Evolutionary conservation across 2,329 filamentous ascomycete genomes (phyloP).

Genomic region (Xylaria sp.): DNA sequence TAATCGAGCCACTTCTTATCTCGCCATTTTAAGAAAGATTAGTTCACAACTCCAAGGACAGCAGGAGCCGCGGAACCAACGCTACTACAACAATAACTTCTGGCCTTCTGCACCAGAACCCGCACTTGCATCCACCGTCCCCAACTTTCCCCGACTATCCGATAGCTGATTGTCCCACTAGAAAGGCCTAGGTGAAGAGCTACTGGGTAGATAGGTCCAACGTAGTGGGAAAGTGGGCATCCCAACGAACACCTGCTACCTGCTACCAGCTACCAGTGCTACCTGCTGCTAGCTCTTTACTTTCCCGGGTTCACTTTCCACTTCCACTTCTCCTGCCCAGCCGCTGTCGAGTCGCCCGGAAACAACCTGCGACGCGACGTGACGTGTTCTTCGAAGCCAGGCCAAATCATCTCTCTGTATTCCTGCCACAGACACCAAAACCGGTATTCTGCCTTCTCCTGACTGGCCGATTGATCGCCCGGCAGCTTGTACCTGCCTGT

Average conservation of each 20-base stretch:
- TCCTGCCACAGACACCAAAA: constrained; percentile 14
- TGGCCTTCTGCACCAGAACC: neutral
- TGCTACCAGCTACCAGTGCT: neutral
- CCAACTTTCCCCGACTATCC: constrained; percentile 27
- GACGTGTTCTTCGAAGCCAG: constrained; percentile 23
- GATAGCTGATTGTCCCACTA: constrained; percentile 5
- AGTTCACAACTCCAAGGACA: neutral
- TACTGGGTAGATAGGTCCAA: neutral
- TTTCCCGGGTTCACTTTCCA: constrained; percentile 3
- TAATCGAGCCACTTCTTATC: constrained; percentile 20
- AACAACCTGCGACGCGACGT: constrained; percentile 25
- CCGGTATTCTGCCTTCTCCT: constrained; percentile 14
- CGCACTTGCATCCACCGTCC: constrained; percentile 22
- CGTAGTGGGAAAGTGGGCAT: neutral
- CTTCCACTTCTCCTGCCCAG: constrained; percentile 4
- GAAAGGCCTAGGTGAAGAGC: neutral
- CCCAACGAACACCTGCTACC: neutral
- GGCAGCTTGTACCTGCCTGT: constrained; percentile 12
- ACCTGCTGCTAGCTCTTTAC: neutral
- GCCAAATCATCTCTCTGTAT: constrained; percentile 13
- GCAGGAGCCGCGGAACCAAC: neutral
- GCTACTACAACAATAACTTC: neutral
- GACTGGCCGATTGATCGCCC: constrained; percentile 15
- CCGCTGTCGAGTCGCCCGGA: neutral
- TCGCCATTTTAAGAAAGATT: neutral